phyloP scores from a whole-genome alignment of 2,329 filamentous ascomycete species.

The Colletotrichum sublineola region DNA sequence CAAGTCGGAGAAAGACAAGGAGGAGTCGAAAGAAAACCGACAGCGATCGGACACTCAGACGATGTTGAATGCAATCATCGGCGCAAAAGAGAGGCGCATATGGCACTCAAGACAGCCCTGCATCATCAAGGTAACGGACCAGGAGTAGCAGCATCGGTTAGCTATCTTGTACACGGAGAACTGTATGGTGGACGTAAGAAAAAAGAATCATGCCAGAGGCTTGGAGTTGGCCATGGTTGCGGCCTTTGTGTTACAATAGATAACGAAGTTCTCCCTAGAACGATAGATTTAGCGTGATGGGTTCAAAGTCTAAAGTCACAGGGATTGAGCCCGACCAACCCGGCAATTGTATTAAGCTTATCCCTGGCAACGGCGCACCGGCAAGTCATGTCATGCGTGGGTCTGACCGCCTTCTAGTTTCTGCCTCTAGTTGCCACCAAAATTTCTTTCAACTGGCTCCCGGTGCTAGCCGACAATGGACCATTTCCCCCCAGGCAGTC shows the following conservation, averaged over 20 bases:
- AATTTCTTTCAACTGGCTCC: slow-evolving; percentile 29
- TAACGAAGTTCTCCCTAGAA: slow-evolving; percentile 20
- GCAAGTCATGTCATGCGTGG: slow-evolving; percentile 36
- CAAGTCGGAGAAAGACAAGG: slow-evolving; percentile 49
- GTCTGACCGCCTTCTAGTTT: slow-evolving; percentile 38
- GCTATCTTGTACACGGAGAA: slow-evolving; percentile 29
- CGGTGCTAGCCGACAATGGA: slow-evolving; percentile 38
- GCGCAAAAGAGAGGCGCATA: slow-evolving; percentile 70
- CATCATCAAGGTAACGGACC: slow-evolving; percentile 66
- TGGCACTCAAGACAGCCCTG: slow-evolving; percentile 74
- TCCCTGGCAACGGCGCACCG: slow-evolving; percentile 26
- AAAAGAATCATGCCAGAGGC: slow-evolving; percentile 17
- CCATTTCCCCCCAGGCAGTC: slow-evolving; percentile 19
- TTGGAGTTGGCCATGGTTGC: slow-evolving; percentile 29
- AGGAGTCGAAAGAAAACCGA: slow-evolving; percentile 49
- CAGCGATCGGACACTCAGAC: slow-evolving; percentile 67
- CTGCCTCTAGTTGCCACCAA: slow-evolving; percentile 35
- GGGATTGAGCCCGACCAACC: slow-evolving; percentile 23
- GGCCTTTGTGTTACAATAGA: slow-evolving; percentile 29
- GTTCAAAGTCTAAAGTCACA: neutral
- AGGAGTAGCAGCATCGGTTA: slow-evolving; percentile 40
- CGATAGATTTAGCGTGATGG: neutral
- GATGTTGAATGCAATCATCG: slow-evolving; percentile 70
- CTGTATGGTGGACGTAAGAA: slow-evolving; percentile 27
- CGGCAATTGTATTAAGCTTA: slow-evolving; percentile 33